A percentile compares a stretch with the other conserved stretches of the same genome.
Conservation (phyloP, 306 rosid species). For the Vigna trinervia region DNA sequence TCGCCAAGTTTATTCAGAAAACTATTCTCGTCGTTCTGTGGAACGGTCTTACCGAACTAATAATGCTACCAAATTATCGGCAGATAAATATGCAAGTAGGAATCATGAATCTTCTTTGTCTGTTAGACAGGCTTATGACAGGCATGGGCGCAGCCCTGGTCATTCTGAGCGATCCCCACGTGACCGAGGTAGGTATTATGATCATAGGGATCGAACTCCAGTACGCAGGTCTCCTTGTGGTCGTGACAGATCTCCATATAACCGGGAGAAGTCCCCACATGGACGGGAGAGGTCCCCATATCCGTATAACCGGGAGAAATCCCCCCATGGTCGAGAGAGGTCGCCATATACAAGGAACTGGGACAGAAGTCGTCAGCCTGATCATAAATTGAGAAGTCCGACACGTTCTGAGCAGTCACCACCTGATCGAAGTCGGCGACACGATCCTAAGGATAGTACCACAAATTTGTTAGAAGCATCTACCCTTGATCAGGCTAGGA, state of each 20-base stretch:
- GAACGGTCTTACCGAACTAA: slow-evolving; percentile 73
- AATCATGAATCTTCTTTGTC: slow-evolving; percentile 73
- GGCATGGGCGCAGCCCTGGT: slow-evolving; percentile 89
- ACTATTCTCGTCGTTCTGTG: slow-evolving; percentile 66
- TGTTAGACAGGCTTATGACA: slow-evolving; percentile 67
- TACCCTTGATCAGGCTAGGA: slow-evolving; percentile 61
- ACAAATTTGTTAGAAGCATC: slow-evolving; percentile 70
- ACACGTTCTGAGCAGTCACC: slow-evolving; percentile 63
- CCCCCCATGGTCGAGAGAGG: slow-evolving; percentile 69
- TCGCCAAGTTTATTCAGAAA: slow-evolving; percentile 64
- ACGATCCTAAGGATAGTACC: slow-evolving; percentile 65
- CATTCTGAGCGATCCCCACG: slow-evolving; percentile 89
- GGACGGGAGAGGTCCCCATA: slow-evolving; percentile 8
- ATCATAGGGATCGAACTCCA: slow-evolving; percentile 77
- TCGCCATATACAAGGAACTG: slow-evolving; percentile 66
- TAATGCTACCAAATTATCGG: slow-evolving; percentile 59
- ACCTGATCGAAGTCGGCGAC: slow-evolving; percentile 63
- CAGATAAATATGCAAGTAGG: slow-evolving; percentile 75
- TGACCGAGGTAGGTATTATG: slow-evolving; percentile 71
- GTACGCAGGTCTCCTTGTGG: slow-evolving; percentile 56
- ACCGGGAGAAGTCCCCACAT: background rate
- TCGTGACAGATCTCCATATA: slow-evolving; percentile 51
- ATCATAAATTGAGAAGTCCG: slow-evolving; percentile 71
- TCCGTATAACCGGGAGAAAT: slow-evolving; percentile 61
- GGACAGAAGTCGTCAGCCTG: slow-evolving; percentile 79